Evolutionary conservation across 2,329 filamentous ascomycete species (phyloP).

Genomic region (Exophiala calicioides): DNA sequence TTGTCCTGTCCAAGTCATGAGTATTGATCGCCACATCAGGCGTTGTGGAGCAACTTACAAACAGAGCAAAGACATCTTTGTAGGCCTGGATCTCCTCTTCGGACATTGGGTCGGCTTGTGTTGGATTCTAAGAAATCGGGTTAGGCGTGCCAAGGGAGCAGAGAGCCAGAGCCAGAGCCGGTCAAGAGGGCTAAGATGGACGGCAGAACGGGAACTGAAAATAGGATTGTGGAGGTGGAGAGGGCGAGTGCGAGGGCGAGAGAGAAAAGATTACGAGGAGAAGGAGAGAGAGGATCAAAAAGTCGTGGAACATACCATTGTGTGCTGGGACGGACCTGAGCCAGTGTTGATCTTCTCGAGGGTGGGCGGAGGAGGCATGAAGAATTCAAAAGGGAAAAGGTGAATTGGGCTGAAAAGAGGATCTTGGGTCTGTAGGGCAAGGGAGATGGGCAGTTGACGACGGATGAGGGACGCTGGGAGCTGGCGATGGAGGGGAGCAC

Average conservation of each 20-base stretch:
- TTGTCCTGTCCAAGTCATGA: constrained; percentile 33
- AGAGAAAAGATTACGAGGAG: background rate
- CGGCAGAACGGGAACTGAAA: too few species aligned
- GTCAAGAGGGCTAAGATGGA: too few species aligned
- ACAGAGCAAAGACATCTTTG: constrained; percentile 35
- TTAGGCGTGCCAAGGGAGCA: constrained; percentile 6
- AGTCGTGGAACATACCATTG: constrained; percentile 22
- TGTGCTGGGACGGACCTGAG: background rate
- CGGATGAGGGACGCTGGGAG: background rate
- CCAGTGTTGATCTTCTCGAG: constrained; percentile 7
- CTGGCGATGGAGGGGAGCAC: background rate
- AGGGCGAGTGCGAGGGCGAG: background rate
- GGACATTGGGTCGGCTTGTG: constrained; percentile 19
- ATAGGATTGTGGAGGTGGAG: constrained; percentile 1
- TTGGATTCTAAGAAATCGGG: constrained; percentile 15
- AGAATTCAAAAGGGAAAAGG: too few species aligned
- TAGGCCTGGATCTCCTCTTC: constrained; percentile 34
- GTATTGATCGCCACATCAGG: background rate
- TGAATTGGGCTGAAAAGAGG: background rate
- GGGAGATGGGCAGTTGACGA: too few species aligned
- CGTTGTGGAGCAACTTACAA: constrained; percentile 30
- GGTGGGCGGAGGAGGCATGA: background rate
- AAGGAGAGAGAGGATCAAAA: background rate
- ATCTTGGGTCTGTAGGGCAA: too few species aligned
- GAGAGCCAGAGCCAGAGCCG: too few species aligned